Evolutionary conservation across 1,284 basidiomycete species (phyloP), one percentile per base, ranked within the genome.

Genomic region (Pseudozyma flocculosa): DNA sequence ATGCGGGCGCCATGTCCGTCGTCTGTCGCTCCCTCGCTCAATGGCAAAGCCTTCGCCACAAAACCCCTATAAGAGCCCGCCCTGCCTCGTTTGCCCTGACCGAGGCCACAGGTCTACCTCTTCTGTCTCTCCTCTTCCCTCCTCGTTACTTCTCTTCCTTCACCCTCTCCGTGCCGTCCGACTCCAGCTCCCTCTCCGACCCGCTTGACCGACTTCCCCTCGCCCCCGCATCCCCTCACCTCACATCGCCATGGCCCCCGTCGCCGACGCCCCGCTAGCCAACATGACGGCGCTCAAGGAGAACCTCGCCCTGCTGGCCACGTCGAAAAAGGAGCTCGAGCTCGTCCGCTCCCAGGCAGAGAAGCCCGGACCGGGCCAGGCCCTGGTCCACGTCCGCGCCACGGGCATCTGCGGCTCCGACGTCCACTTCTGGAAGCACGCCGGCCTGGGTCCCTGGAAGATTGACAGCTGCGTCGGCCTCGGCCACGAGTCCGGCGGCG

Each of bases 371-470:
- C 70, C 70, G 2, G 73, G 73, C 24, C 65, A 73, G 54, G 73
- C 71, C 7, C 56, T 76, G 17, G 58, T 76, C n/a, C 73, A 74
- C 45, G 61, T 76, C 24, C 59, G 64, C 21, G 70, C 72, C 24
- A 76, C 73, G 7, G 73, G 71, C 7, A 61, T 68, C 15, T 69
- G 65, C 30, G 63, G 67, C 15, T 68, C 64, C 22, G 81, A 82
- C 61, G 81, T 82, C 2, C 82, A 82, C 65, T 82, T 82, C 64
- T 82, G 81, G 81, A 80, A 82, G 70, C 82, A 83, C 60, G 82
- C 61, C 36, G 70, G 65, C 29, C 57, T 70, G 4, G 72, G 62
- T 2, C 70, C 68, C 5, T 65, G 68, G 70, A 72, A 69, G 60
- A 73, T 76, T 43, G 63, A 61, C 17, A 41, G 67, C 32, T 63